These are phyloP conservation scores for Lecanicillium sp. DNA, from an alignment of 2,329 filamentous ascomycete genomes.

Conservation along the genomic window DNA sequence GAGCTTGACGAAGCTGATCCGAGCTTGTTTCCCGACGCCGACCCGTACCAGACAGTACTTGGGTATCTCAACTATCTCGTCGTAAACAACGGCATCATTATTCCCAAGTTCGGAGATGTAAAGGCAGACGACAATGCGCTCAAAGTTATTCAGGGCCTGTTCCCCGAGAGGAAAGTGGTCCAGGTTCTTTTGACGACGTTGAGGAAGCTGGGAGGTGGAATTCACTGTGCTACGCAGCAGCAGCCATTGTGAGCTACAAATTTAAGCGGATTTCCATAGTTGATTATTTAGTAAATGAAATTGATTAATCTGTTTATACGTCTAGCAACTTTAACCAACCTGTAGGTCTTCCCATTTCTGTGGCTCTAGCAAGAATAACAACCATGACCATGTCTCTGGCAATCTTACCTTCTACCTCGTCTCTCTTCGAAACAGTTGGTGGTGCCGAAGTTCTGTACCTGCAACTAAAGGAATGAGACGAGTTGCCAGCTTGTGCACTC, in stretches of 20 bases:
- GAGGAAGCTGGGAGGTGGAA: constrained; percentile 5
- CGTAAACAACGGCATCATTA: constrained; percentile 6
- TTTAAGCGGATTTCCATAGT: no score
- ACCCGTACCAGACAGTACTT: constrained; percentile 6
- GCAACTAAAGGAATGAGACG: no score
- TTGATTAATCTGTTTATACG: no score
- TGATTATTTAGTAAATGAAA: background rate
- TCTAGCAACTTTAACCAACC: no score
- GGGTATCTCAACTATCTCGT: constrained; percentile 8
- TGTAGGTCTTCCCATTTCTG: no score
- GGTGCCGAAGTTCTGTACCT: no score
- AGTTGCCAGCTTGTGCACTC: no score
- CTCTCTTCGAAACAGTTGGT: no score
- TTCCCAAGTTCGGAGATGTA: constrained; percentile 5
- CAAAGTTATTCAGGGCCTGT: background rate
- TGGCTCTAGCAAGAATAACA: no score
- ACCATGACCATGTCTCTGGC: no score
- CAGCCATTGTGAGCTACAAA: constrained; percentile 1
- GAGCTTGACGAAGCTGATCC: constrained; percentile 8
- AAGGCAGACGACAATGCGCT: constrained; percentile 4
- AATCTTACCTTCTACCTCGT: no score
- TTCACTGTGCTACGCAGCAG: constrained; percentile 9
- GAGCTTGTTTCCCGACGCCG: constrained; percentile 3
- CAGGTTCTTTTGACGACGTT: constrained; percentile 3
- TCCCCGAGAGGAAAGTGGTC: constrained; percentile 6